These are phyloP conservation scores for Pigoraptor vietnamica DNA, from an alignment of 78 protist genomes.

Conservation along the genomic window DNA sequence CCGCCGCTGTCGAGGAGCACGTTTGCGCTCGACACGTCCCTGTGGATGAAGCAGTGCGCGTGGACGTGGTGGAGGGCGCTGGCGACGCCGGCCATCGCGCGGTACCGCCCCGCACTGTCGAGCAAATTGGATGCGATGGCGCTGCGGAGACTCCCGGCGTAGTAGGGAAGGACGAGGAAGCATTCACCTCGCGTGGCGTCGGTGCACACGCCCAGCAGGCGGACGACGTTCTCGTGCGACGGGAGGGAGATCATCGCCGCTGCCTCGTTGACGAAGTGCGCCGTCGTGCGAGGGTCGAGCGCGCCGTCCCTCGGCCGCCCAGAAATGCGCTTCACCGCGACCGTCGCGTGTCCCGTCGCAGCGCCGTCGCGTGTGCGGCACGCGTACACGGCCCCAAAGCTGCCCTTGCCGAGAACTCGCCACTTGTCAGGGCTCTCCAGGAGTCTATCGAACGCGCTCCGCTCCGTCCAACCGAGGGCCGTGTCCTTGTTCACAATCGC, in stretches of 20 bases:
- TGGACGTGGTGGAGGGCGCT: neutral
- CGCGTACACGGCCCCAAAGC: neutral
- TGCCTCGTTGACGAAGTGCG: neutral
- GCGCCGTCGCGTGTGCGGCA: neutral
- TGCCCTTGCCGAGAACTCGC: neutral
- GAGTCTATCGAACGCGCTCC: neutral
- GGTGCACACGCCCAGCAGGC: neutral
- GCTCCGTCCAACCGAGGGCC: neutral
- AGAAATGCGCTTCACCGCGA: neutral
- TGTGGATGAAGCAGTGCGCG: neutral
- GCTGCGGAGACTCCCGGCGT: neutral
- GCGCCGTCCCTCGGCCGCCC: neutral
- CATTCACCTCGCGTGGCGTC: neutral
- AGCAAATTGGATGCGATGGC: neutral
- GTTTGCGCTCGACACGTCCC: neutral
- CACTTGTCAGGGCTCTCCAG: neutral
- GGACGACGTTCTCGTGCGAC: neutral
- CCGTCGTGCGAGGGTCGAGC: neutral
- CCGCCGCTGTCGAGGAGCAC: neutral
- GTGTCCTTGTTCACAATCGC: neutral
- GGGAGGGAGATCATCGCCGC: neutral
- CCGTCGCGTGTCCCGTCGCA: neutral
- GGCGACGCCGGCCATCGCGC: neutral
- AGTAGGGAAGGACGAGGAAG: neutral
- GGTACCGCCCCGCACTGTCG: neutral